Percentiles rank a stretch among this genome's conserved stretches.
phyloP scores from a whole-genome alignment of 139 green algal genomes.

The Choricystis sp. region DNA sequence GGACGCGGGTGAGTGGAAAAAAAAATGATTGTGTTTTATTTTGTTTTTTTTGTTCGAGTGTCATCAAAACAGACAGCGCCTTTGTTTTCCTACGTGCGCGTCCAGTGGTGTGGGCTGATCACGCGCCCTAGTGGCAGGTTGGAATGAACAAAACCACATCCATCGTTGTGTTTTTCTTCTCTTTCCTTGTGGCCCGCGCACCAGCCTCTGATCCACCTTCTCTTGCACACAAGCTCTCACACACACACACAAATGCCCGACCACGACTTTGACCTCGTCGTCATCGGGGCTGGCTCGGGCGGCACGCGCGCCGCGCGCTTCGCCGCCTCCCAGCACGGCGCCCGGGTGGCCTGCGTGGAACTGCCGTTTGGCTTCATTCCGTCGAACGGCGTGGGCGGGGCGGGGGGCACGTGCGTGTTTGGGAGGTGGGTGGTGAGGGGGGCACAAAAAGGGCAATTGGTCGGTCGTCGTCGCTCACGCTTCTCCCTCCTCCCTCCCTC shows the following conservation, averaged over 20 bases:
- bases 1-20: background rate
- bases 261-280: conserved; percentile 72
- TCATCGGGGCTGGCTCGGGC: conserved; percentile 77
- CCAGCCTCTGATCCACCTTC: background rate
- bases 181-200: background rate
- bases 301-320: conserved; percentile 64
- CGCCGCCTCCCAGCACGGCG: conserved; percentile 33
- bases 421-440: background rate
- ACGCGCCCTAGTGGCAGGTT: no score
- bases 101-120: background rate
- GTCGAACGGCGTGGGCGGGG: conserved; percentile 56
- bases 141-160: no score
- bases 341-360: conserved; percentile 79
- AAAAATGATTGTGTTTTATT: background rate
- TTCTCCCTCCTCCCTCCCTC: background rate
- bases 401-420: conserved; percentile 64
- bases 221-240: no score
- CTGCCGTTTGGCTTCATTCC: conserved; percentile 78
- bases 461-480: background rate
- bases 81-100: background rate
- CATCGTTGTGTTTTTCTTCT: conserved; percentile 3
- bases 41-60: no score
- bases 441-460: background rate
- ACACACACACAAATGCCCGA: background rate
- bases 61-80: background rate